These are phyloP conservation scores for Russula foetens DNA, from an alignment of 768 basidiomycete species.

Conservation along the genomic window DNA sequence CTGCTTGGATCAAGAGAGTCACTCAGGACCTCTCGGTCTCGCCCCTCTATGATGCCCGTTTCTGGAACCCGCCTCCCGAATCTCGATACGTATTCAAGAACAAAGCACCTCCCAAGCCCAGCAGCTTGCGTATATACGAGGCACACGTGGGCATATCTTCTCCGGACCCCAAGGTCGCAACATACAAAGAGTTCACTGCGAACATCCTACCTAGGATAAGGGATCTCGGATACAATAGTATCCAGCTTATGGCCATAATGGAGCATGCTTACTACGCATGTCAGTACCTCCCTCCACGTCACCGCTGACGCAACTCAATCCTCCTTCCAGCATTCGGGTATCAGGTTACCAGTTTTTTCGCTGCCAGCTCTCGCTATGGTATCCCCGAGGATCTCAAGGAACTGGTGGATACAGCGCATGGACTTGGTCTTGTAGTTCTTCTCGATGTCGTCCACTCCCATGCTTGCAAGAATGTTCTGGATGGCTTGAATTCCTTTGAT, in stretches of 20 bases:
- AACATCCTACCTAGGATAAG: constrained; percentile 83
- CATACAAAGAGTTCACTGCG: constrained; percentile 90
- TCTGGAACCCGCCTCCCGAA: constrained; percentile 87
- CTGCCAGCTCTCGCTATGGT: constrained; percentile 92
- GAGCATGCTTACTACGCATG: constrained; percentile 98
- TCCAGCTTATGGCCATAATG: constrained; percentile 98
- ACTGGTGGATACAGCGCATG: constrained; percentile 91
- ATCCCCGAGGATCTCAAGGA: constrained; percentile 94
- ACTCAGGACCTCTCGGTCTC: constrained; percentile 90
- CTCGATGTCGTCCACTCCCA: constrained; percentile 98
- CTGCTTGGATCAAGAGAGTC: constrained; percentile 91
- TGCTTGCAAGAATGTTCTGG: constrained; percentile 94
- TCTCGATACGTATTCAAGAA: constrained; percentile 80
- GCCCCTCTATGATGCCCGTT: constrained; percentile 91
- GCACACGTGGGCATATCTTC: constrained; percentile 98
- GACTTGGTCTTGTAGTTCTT: constrained; percentile 85
- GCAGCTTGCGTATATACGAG: constrained; percentile 80
- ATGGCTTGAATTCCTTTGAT: constrained; percentile 93
- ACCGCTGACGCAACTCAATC: neutral
- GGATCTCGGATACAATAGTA: constrained; percentile 89
- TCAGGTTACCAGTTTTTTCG: constrained; percentile 96
- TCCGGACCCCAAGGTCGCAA: constrained; percentile 77
- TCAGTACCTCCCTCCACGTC: constrained; percentile 32
- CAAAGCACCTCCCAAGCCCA: constrained; percentile 55
- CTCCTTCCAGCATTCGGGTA: constrained; percentile 81